A percentile compares a stretch with the other conserved stretches of the same genome.
Evolutionary conservation across 2,329 filamentous ascomycete genomes (phyloP).

Genomic region (Scleromitrula shiraiana): DNA sequence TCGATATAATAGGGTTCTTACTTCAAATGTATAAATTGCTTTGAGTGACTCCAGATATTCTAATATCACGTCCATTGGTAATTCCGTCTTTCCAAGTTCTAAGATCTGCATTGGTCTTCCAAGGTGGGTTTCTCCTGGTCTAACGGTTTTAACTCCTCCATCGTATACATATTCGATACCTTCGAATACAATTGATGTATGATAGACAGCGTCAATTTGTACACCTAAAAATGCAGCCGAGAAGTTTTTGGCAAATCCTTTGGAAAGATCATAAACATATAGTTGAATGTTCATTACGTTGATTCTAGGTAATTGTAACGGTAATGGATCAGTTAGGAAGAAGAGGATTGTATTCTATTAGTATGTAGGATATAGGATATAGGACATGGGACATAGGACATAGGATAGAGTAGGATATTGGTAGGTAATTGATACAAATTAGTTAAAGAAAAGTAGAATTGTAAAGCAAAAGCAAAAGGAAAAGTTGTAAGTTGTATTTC

Average conservation of each 20-base stretch:
- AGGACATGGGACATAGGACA: too few species aligned
- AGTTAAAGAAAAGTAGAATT: too few species aligned
- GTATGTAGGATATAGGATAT: not conserved
- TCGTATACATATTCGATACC: conserved; percentile 90
- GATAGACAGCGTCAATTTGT: conserved; percentile 87
- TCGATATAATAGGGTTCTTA: conserved; percentile 26
- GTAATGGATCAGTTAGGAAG: not conserved
- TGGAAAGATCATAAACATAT: conserved; percentile 71
- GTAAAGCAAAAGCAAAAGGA: too few species aligned
- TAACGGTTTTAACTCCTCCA: conserved; percentile 73
- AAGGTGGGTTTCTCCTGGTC: conserved; percentile 77
- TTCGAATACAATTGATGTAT: conserved; percentile 80
- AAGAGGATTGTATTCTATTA: too few species aligned
- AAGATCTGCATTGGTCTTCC: conserved; percentile 73
- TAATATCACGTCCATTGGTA: conserved; percentile 73
- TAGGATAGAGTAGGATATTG: too few species aligned
- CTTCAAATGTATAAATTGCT: conserved; percentile 73
- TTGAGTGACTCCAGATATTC: conserved; percentile 83
- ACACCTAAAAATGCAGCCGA: conserved; percentile 48
- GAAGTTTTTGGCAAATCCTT: conserved; percentile 44
- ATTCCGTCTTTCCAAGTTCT: conserved; percentile 64
- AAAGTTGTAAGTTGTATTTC: too few species aligned
- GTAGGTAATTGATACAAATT: too few species aligned
- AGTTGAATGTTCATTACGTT: conserved; percentile 63
- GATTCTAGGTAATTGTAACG: not conserved